Evolutionary conservation across 768 basidiomycete genomes (phyloP).

Genomic region (Agrocybe chaxingu): DNA sequence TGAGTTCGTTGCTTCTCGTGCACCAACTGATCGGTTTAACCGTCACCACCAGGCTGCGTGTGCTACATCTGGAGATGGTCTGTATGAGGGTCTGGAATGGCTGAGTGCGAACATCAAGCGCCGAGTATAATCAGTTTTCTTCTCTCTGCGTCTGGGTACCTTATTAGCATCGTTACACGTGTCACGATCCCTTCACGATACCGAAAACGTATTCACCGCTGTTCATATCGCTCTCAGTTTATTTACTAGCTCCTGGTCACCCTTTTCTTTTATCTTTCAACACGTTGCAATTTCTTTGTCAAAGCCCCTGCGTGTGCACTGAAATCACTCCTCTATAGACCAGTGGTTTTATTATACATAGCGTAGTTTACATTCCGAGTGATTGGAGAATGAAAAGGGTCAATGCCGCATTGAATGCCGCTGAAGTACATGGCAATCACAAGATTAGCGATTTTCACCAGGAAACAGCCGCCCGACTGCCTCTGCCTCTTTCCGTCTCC

Average conservation of each 20-base stretch:
- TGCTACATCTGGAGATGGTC: constrained; percentile 96
- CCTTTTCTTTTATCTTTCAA: constrained; percentile 23
- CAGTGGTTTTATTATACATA: constrained; percentile 30
- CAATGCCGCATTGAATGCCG: neutral
- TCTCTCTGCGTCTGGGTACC: constrained; percentile 36
- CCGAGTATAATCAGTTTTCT: constrained; percentile 54
- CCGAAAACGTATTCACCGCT: constrained; percentile 50
- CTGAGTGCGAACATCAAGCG: constrained; percentile 88
- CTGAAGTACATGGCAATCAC: constrained; percentile 1
- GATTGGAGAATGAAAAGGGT: constrained; percentile 14
- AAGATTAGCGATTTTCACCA: constrained; percentile 54
- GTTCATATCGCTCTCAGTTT: constrained; percentile 36
- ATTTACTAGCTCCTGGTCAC: constrained; percentile 23
- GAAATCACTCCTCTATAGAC: constrained; percentile 31
- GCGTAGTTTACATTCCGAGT: constrained; percentile 20
- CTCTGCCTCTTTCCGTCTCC: constrained; percentile 74
- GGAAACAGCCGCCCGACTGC: constrained; percentile 72
- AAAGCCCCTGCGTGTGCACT: constrained; percentile 19
- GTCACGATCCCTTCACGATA: constrained; percentile 59
- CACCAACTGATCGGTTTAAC: constrained; percentile 7
- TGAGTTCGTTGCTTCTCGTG: constrained; percentile 25
- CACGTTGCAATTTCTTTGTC: constrained; percentile 17
- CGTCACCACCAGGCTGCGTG: constrained; percentile 75
- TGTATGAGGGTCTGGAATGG: constrained; percentile 99
- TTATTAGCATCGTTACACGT: constrained; percentile 50